A percentile compares a stretch with the other conserved stretches of the same genome.
These are phyloP conservation scores for Xylaria scruposa DNA, from an alignment of 495 filamentous ascomycete genomes.

Conservation along the genomic window DNA sequence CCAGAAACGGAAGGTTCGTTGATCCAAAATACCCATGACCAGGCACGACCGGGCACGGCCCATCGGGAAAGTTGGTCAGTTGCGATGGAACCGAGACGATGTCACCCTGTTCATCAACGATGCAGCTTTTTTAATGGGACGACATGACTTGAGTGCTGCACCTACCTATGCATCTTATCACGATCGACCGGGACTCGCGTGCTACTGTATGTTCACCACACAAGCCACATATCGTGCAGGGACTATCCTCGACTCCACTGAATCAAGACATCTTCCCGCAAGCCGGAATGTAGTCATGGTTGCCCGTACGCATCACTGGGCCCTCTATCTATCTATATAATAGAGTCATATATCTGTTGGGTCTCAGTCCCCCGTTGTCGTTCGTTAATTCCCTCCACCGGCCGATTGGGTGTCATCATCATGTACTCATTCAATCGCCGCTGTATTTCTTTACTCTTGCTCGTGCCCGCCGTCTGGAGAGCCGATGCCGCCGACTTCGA, in stretches of 20 bases:
- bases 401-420: constrained; percentile 22
- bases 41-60: not conserved
- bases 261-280: constrained; percentile 19
- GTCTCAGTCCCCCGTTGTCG: constrained; percentile 3
- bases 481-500: constrained; percentile 42
- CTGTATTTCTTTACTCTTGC: constrained; percentile 27
- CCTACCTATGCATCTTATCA: constrained; percentile 20
- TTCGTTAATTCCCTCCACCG: not conserved
- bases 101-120: constrained; percentile 1
- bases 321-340: constrained; percentile 25
- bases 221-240: too few relatives aligned
- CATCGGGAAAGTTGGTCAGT: constrained; percentile 9
- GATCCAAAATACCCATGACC: not conserved
- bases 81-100: not conserved
- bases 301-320: constrained; percentile 4
- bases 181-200: constrained; percentile 23
- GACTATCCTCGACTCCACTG: constrained; percentile 7
- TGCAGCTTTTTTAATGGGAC: not conserved
- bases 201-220: not conserved
- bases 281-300: constrained; percentile 22
- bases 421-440: constrained; percentile 33
- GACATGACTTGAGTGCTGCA: not conserved
- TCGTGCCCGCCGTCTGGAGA: constrained; percentile 25
- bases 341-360: constrained; percentile 16
- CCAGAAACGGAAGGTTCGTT: constrained; percentile 28